phyloP scores from a whole-genome alignment of 345 rosid genomes.

The Turritis glabra region DNA sequence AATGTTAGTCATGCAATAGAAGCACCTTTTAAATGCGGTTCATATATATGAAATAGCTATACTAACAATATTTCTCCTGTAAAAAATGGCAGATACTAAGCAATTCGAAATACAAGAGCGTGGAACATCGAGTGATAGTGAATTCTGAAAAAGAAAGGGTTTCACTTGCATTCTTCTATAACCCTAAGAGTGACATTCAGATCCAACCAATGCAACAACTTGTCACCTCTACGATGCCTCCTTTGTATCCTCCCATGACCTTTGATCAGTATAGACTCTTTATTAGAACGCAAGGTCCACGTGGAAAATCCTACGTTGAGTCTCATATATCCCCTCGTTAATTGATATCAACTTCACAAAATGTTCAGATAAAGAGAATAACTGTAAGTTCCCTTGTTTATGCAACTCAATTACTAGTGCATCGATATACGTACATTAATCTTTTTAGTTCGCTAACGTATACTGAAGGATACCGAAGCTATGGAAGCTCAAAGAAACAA shows the following conservation, averaged over 20 bases:
- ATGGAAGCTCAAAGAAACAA: constrained; percentile 1
- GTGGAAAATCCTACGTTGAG: constrained; percentile 78
- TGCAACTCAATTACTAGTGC: neutral
- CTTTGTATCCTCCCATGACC: constrained; percentile 70
- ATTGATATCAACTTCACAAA: neutral
- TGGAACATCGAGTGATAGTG: constrained; percentile 84
- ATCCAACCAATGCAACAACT: constrained; percentile 66
- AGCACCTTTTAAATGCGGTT: neutral
- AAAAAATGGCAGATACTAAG: constrained; percentile 60
- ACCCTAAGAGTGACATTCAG: constrained; percentile 79
- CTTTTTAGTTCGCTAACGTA: neutral
- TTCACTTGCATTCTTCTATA: constrained; percentile 86
- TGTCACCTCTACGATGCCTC: constrained; percentile 50
- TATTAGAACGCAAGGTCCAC: constrained; percentile 70
- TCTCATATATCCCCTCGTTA: constrained; percentile 42
- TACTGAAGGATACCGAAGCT: constrained; percentile 12
- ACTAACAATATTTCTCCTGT: neutral
- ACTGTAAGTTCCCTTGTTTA: constrained; percentile 15
- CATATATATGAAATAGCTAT: neutral
- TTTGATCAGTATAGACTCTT: constrained; percentile 76
- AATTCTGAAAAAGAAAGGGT: constrained; percentile 62
- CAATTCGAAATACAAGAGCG: constrained; percentile 80
- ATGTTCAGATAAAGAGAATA: neutral
- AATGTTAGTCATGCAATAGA: neutral
- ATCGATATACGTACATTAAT: neutral